Evolutionary conservation across 2,329 filamentous ascomycete species (phyloP).

Genomic region (Calycina marina): DNA sequence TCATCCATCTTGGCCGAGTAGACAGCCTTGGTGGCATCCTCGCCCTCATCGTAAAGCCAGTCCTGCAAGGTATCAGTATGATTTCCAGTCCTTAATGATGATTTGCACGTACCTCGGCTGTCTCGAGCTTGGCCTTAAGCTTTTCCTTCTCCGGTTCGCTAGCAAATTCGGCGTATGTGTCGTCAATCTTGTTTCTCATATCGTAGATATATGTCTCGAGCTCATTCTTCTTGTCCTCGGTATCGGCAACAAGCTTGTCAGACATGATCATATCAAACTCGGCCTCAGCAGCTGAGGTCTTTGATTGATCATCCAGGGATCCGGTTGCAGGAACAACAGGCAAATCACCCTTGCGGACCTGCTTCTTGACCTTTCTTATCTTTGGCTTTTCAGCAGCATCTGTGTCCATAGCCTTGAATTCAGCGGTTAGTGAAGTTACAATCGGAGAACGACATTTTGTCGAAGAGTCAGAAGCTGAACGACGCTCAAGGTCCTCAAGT

Average conservation of each 20-base stretch:
- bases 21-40: conserved; percentile 83
- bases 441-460: no score
- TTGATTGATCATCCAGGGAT: conserved; percentile 56
- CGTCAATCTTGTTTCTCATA: conserved; percentile 86
- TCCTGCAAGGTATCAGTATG: conserved; percentile 43
- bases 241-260: conserved; percentile 96
- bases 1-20: conserved; percentile 95
- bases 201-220: conserved; percentile 97
- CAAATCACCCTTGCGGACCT: conserved; percentile 92
- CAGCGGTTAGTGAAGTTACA: conserved; percentile 17
- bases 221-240: conserved; percentile 99
- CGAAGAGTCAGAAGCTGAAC: no score
- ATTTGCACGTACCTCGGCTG: conserved; percentile 65
- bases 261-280: conserved; percentile 91
- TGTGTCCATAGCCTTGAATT: conserved; percentile 58
- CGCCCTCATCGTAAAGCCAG: conserved; percentile 95
- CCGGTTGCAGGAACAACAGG: conserved; percentile 73
- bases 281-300: conserved; percentile 59
- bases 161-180: conserved; percentile 76
- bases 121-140: conserved; percentile 69
- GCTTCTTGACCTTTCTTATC: conserved; percentile 98
- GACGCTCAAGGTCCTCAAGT: no score
- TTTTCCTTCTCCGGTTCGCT: conserved; percentile 86
- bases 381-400: conserved; percentile 49
- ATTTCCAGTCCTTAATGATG: background rate